Evolutionary conservation across 169 alveolate genomes (phyloP), one percentile per base, ranked within the genome.

Genomic region (Cryptosporidium xiaoi): DNA sequence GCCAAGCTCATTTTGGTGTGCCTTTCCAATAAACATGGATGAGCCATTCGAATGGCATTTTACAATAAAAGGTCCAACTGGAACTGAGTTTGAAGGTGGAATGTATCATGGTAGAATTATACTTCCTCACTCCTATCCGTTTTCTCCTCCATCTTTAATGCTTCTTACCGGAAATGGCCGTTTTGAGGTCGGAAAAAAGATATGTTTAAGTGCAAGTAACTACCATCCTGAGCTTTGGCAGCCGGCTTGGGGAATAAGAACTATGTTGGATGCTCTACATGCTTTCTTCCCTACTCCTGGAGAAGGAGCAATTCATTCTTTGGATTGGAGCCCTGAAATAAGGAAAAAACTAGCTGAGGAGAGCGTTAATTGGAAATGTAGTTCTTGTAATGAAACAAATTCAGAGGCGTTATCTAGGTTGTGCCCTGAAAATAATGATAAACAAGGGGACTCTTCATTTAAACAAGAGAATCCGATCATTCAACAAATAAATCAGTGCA

Each of bases 201-300:
- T 96, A 34, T 95, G 98, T 65, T 71, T 95, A 46, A 94, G 97
- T 44, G 96, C 96, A 10, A 90, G 93, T 64, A 93, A 93, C 82
- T 95, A 90, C 69, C 98, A 95, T 53, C 97, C 97, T 13, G 98
- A 96, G 82, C 94, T 93, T 64, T 96, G 98, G 98, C 96, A 96
- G 71, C 97, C 98, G 15, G 96, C 97, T 40, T 96, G 98, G 98
- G 96, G 96, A 46, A 94, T 95, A 66, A 91, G 96, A 55, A 95
- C 96, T 24, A 95, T 96, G 84, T 90, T 96, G 10, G 95, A 92
- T 40, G 98, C 97, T 18, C 94, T 96, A 5, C 92, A 95, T 31
- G 94, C 96, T 58, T 95, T 94, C 90, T 92, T 95, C 82, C 96
- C 97, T 51, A 92, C 95, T 0, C 93, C 93, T n/a, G 95, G 91